A percentile compares a stretch with the other conserved stretches of the same genome.
Conservation (phyloP, 495 filamentous ascomycete genomes). For the Penicillium malachiteum region DNA sequence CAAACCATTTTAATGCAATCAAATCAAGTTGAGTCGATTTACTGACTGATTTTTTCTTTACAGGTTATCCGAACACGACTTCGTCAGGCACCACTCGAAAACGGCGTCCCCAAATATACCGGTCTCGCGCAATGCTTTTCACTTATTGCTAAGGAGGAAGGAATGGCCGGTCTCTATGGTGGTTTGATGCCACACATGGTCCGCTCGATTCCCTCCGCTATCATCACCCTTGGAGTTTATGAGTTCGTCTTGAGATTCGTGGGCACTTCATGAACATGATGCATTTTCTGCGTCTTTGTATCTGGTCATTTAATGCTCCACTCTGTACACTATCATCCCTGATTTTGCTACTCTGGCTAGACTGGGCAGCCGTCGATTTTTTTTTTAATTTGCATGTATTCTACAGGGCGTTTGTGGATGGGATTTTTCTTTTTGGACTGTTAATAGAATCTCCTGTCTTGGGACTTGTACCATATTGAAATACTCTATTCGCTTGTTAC, state of each 20-base stretch:
- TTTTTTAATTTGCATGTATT: slow-evolving; percentile 23
- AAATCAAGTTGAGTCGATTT: not conserved
- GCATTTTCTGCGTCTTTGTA: not conserved
- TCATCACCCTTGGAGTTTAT: slow-evolving; percentile 92
- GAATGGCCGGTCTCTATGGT: slow-evolving; percentile 76
- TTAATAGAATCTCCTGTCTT: slow-evolving; percentile 24
- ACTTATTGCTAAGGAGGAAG: slow-evolving; percentile 80
- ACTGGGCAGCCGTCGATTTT: slow-evolving; percentile 7
- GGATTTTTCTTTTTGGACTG: slow-evolving; percentile 12
- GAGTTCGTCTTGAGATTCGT: slow-evolving; percentile 69
- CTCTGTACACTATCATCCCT: slow-evolving; percentile 19
- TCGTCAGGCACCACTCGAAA: slow-evolving; percentile 72
- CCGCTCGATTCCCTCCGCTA: slow-evolving; percentile 81
- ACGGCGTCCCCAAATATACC: slow-evolving; percentile 76
- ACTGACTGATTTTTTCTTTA: not conserved
- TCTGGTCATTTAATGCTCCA: not conserved
- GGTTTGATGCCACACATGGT: slow-evolving; percentile 84
- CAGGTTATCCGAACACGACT: slow-evolving; percentile 78
- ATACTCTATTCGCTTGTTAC: slow-evolving; percentile 6
- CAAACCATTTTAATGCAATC: not conserved
- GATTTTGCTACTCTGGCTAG: slow-evolving; percentile 4
- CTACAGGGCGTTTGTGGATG: slow-evolving; percentile 15
- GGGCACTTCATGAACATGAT: slow-evolving; percentile 10
- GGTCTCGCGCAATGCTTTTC: slow-evolving; percentile 80
- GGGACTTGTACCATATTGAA: slow-evolving; percentile 20